Evolutionary conservation across 495 filamentous ascomycete genomes (phyloP).

Genomic region (Aspergillus haitiensis): DNA sequence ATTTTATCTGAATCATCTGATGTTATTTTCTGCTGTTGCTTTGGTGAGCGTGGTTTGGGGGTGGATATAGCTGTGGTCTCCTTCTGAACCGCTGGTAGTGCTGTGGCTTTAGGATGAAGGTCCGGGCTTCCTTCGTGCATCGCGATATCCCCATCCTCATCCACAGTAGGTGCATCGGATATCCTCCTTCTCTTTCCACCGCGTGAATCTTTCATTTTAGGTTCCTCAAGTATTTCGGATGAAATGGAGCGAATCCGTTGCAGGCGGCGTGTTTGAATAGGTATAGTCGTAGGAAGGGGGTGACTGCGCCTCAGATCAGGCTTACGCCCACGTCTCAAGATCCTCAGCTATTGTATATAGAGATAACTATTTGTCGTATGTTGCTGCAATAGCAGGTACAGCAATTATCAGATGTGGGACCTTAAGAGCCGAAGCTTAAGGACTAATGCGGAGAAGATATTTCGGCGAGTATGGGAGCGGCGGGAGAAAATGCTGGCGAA

Average conservation of each 20-base stretch:
- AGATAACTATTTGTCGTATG: too few relatives aligned
- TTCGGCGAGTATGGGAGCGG: neutral
- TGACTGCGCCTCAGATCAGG: neutral
- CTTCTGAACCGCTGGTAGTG: slow-evolving; percentile 15
- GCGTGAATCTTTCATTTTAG: slow-evolving; percentile 42
- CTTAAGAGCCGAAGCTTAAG: neutral
- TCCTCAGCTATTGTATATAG: too few relatives aligned
- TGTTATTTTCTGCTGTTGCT: slow-evolving; percentile 14
- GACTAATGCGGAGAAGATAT: neutral
- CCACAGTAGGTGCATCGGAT: slow-evolving; percentile 29
- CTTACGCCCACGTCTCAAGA: neutral
- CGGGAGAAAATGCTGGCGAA: neutral
- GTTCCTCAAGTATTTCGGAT: slow-evolving; percentile 3
- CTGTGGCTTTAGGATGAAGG: slow-evolving; percentile 17
- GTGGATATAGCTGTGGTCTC: slow-evolving; percentile 18
- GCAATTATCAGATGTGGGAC: too few relatives aligned
- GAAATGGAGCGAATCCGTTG: neutral
- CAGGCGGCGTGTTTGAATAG: neutral
- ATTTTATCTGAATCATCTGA: neutral
- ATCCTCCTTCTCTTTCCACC: slow-evolving; percentile 45
- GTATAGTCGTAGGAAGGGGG: neutral
- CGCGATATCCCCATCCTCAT: slow-evolving; percentile 39
- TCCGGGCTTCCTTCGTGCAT: slow-evolving; percentile 31
- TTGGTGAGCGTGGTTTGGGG: slow-evolving; percentile 29
- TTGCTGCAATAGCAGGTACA: too few relatives aligned